Percentiles rank a stretch among this genome's conserved stretches.
Evolutionary conservation across 148 eudicot genomes (phyloP).

Genomic region (Chenopodium suecicum): DNA sequence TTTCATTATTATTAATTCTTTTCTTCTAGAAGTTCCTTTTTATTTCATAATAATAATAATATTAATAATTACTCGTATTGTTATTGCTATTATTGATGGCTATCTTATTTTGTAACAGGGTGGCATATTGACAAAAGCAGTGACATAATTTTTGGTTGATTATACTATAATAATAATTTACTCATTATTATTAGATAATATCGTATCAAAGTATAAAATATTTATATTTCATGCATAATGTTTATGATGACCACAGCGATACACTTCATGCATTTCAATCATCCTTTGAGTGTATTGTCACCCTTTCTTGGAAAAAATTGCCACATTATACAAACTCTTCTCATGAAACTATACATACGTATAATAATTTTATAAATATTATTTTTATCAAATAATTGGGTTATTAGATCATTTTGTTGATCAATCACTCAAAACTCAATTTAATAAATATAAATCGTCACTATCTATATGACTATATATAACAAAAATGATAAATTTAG

Average conservation of each 20-base stretch:
- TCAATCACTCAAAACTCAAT: too few relatives aligned
- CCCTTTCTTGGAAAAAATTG: too few relatives aligned
- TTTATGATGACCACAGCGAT: background rate
- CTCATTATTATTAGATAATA: background rate
- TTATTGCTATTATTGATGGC: background rate
- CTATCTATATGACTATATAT: too few relatives aligned
- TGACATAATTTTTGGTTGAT: constrained; percentile 10
- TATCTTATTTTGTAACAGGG: constrained; percentile 1
- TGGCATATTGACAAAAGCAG: constrained; percentile 14
- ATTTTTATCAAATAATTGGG: too few relatives aligned
- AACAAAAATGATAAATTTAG: too few relatives aligned
- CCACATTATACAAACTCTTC: too few relatives aligned
- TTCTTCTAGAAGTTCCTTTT: background rate
- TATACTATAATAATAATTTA: background rate
- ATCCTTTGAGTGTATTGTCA: background rate
- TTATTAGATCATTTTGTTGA: too few relatives aligned
- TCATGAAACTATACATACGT: too few relatives aligned
- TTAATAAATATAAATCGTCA: too few relatives aligned
- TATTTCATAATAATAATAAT: background rate
- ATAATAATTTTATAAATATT: too few relatives aligned
- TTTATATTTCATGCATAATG: constrained; percentile 3
- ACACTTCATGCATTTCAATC: background rate
- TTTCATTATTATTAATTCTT: background rate
- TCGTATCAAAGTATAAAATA: background rate
- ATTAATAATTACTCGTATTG: too few relatives aligned